These are phyloP conservation scores for Chlorella vulgaris DNA, from an alignment of 139 green algal species.

Conservation along the genomic window DNA sequence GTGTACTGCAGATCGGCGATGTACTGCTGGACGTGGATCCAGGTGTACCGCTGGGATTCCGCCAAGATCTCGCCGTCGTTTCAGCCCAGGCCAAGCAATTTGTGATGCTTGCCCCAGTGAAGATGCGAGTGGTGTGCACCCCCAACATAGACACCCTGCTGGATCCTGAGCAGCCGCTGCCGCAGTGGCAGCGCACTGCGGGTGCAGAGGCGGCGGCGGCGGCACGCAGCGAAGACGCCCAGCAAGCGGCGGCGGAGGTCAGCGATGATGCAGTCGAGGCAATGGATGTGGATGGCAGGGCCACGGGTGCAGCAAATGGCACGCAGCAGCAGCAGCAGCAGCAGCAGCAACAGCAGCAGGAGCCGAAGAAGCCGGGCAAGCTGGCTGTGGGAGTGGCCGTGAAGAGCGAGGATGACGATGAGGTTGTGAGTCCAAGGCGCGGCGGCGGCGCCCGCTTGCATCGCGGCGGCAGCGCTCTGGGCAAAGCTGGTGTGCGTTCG, in stretches of 20 bases:
- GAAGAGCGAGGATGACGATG: conserved; percentile 14
- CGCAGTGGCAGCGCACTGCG: neutral
- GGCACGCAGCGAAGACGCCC: neutral
- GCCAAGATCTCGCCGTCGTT: conserved; percentile 65
- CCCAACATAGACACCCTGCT: conserved; percentile 68
- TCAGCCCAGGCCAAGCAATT: conserved; percentile 37
- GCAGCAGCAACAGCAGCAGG: conserved; percentile 14
- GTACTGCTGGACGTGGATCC: conserved; percentile 71
- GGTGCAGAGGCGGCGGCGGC: neutral
- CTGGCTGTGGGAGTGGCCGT: neutral
- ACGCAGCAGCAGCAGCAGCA: neutral
- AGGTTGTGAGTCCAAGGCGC: conserved; percentile 26
- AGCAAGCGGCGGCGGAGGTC: neutral
- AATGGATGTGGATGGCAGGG: conserved; percentile 30
- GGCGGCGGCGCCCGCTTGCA: neutral
- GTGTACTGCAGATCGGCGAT: conserved; percentile 61
- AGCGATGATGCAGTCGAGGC: conserved; percentile 9
- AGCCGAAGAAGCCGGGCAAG: neutral
- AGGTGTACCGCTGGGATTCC: conserved; percentile 54
- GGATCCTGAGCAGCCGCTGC: conserved; percentile 18
- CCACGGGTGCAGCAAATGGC: neutral
- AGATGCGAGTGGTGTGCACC: conserved; percentile 56
- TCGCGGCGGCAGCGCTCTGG: neutral
- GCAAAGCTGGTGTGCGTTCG: conserved; percentile 1
- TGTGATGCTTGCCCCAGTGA: conserved; percentile 58